Base-by-base conservation (phyloP, 257 asterid species). In the Catharanthus roseus region DNA sequence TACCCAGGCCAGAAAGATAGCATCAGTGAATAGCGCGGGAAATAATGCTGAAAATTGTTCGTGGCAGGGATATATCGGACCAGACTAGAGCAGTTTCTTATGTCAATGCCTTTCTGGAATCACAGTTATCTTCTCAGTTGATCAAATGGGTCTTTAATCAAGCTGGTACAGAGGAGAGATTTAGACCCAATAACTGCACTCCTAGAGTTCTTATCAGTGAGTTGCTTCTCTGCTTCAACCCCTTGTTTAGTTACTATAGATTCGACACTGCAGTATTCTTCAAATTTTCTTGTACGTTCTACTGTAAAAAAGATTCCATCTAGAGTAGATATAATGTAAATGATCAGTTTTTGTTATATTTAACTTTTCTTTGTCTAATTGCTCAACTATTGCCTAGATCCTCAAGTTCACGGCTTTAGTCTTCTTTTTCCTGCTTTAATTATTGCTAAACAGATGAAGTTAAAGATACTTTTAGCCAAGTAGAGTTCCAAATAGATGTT, bases 191-290 rank as follows among this genome's bases (percentile, higher is more conserved):
- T 67, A 42, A 79, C 24, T 69, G 83, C 55, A 79, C 82, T 72
- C 95, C 98, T 5, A 63, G 56, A 75, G 88, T 83, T 79, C 86
- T 92, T n/a, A 86, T 86, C 60, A 64, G 98, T 92, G 84, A 82
- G 98, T 83, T 60, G 58, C 58, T 79, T 68, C 51, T 5, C 68
- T 64, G 7, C 67, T 70, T 62, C 6, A 57, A 24, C 62, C 65
- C 64, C 44, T 56, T 58, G 68, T 45, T 28, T 42, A 56, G 69
- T 16, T 42, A 38, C 77, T 41, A 57, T 47, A 68, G 72, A 42
- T 54, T 29, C 47, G 72, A 70, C 67, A 39, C 65, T 71, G 47
- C 54, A 58, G 47, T 41, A 36, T 50, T 6, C 13, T 56, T 42
- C n/a, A 31, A 55, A 56, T 42, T 61, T 29, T 11, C 6, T 16